A percentile compares a stretch with the other conserved stretches of the same genome.
phyloP scores from a whole-genome alignment of 345 rosid genomes.

The Arabis hirsuta region DNA sequence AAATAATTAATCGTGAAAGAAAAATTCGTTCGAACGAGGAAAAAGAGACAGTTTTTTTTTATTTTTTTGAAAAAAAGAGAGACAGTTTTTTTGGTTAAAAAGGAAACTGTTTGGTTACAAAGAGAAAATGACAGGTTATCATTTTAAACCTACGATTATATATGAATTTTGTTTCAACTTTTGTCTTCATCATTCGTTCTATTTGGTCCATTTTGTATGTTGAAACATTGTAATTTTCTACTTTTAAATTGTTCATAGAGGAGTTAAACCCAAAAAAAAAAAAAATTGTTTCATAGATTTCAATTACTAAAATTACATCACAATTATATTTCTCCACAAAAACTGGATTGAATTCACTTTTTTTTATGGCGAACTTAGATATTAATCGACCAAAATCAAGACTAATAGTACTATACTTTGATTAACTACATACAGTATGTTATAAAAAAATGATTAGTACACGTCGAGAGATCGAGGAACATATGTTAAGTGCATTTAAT shows the following conservation, averaged over 20 bases:
- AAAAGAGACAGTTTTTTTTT: background rate
- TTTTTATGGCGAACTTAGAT: background rate
- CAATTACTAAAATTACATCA: background rate
- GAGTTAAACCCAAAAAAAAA: too few species aligned
- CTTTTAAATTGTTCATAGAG: background rate
- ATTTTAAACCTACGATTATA: conserved; percentile 10
- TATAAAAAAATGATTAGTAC: conserved; percentile 17
- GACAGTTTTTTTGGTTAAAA: conserved; percentile 3
- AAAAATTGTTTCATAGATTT: background rate
- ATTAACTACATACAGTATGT: background rate
- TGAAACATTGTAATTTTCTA: background rate
- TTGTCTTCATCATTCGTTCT: background rate
- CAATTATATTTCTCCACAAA: background rate
- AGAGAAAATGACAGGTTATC: conserved; percentile 8
- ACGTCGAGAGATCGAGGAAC: conserved; percentile 27
- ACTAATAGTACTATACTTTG: background rate
- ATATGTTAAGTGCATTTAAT: conserved; percentile 10
- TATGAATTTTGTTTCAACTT: background rate
- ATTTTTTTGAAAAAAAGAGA: background rate
- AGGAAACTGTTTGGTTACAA: conserved; percentile 22
- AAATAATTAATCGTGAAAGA: conserved; percentile 13
- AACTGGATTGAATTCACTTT: background rate
- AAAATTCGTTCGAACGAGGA: conserved; percentile 17
- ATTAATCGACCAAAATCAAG: background rate
- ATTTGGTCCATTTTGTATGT: conserved; percentile 9